Evolutionary conservation across 2,329 filamentous ascomycete genomes (phyloP).

Genomic region (Raffaelea ambrosiae): DNA sequence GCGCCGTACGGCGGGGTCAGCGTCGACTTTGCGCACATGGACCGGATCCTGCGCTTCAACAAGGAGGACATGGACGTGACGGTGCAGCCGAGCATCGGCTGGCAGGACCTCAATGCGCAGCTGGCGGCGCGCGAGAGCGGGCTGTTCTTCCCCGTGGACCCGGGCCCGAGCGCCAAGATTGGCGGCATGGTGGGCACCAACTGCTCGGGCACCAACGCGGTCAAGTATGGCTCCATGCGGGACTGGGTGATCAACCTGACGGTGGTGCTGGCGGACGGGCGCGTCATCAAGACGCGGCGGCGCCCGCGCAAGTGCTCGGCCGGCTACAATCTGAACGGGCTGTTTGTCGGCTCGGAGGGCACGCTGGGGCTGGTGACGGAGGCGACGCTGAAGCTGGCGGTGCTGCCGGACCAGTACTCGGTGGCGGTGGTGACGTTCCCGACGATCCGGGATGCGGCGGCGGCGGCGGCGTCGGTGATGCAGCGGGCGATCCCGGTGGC

Average conservation of each 20-base stretch:
- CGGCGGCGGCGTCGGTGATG: conserved; percentile 68
- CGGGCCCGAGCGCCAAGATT: conserved; percentile 64
- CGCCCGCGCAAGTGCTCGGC: conserved; percentile 75
- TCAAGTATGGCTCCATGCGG: conserved; percentile 79
- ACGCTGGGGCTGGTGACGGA: conserved; percentile 76
- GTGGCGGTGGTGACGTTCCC: conserved; percentile 77
- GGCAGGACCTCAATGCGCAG: conserved; percentile 77
- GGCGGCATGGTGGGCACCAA: conserved; percentile 79
- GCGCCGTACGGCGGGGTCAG: conserved; percentile 80
- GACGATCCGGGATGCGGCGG: conserved; percentile 65
- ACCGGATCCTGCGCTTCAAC: conserved; percentile 69
- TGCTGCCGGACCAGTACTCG: conserved; percentile 65
- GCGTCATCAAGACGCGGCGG: conserved; percentile 67
- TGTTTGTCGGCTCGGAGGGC: conserved; percentile 77
- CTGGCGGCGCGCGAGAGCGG: conserved; percentile 60
- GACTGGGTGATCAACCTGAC: conserved; percentile 82
- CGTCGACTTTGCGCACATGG: conserved; percentile 85
- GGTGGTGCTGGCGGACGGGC: conserved; percentile 70
- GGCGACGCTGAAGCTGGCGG: conserved; percentile 70
- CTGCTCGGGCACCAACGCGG: conserved; percentile 69
- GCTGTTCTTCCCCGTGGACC: conserved; percentile 87
- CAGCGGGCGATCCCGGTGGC: conserved; percentile 64
- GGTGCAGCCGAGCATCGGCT: conserved; percentile 85
- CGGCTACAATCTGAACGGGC: conserved; percentile 71
- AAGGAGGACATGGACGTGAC: conserved; percentile 88